Conservation (phyloP, 495 filamentous ascomycete genomes). For the Xylaria castorea region DNA sequence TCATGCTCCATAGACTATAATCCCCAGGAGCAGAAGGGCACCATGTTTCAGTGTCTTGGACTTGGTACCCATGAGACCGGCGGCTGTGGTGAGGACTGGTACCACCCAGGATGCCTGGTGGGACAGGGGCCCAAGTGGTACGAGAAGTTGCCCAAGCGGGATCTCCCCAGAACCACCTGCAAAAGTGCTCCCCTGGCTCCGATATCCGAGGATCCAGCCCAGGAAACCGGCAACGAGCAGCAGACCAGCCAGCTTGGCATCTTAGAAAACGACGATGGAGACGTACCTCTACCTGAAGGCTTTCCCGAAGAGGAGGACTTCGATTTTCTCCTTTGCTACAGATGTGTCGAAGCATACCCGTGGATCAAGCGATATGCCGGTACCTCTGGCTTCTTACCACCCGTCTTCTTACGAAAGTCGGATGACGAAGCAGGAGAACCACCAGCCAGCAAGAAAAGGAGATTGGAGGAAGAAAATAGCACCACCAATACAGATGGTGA, state of each 20-base stretch:
- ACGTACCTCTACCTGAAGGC: conserved; percentile 72
- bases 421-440: conserved; percentile 26
- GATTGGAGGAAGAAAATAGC: conserved; percentile 66
- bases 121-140: conserved; percentile 71
- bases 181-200: conserved; percentile 42
- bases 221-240: conserved; percentile 27
- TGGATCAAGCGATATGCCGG: conserved; percentile 96
- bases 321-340: conserved; percentile 89
- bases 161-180: conserved; percentile 27
- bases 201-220: conserved; percentile 47
- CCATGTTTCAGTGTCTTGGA: conserved; percentile 98
- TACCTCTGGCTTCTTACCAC: conserved; percentile 76
- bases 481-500: conserved; percentile 19
- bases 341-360: conserved; percentile 84
- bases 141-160: conserved; percentile 56
- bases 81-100: conserved; percentile 99
- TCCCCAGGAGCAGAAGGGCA: conserved; percentile 84
- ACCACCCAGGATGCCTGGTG: conserved; percentile 92
- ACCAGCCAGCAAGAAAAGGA: conserved; percentile 72
- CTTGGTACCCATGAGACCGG: conserved; percentile 79
- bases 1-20: conserved; percentile 88
- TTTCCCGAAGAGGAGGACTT: conserved; percentile 91
- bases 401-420: conserved; percentile 57
- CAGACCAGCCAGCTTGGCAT: conserved; percentile 35
- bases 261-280: conserved; percentile 48